Base-by-base conservation (phyloP, 805 yeast genomes). In the Zygoascus flipseniorum region DNA sequence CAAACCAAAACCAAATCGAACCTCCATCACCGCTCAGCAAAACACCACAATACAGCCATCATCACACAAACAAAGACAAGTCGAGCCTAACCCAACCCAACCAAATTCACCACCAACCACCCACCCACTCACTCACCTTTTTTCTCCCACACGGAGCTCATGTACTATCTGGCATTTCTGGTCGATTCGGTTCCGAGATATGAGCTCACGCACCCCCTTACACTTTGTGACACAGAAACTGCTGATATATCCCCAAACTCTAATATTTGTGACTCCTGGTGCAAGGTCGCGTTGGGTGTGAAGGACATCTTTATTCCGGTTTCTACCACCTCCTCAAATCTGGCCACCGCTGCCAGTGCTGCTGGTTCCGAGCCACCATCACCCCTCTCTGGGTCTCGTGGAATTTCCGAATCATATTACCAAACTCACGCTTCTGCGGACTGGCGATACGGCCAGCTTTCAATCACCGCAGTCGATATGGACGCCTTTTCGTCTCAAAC, bases 401-500 rank as follows among this genome's bases (percentile, higher is more conserved):
- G 39, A 5, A 8, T 11, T n/a, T 35, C 39, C 5, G 39, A 11
- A 11, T 35, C 39, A 3, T 35, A 35, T 35, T 35, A 35, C 39
- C 16, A 11, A 11, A 35, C 39, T n/a, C 39, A 35, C 16, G 13
- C 39, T 8, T 35, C 39, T 35, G 16, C 13, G 8, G 44, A 42
- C 16, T 42, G 44, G 44, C 13, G 44, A 18, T 42, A 18, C 26
- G 44, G 44, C 44, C 11, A 42, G 13, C 20, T 42, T 42, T 5
- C 3, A 10, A 18, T 42, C 44, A 42, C 44, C 4, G 54, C 55
- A 11, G 26, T 61, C 31, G 67, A 63, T 31, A 56, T 58, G 52
- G 53, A 35, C 13, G 50, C 19, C 5, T 14, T 18, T 28, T 14
- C 28, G 19, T 20, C 56, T 11, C 43, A 14, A 52, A 44, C 50